Evolutionary conservation across 768 basidiomycete genomes (phyloP), one percentile per base, ranked within the genome.

Genomic region (Calocybe cyanea): DNA sequence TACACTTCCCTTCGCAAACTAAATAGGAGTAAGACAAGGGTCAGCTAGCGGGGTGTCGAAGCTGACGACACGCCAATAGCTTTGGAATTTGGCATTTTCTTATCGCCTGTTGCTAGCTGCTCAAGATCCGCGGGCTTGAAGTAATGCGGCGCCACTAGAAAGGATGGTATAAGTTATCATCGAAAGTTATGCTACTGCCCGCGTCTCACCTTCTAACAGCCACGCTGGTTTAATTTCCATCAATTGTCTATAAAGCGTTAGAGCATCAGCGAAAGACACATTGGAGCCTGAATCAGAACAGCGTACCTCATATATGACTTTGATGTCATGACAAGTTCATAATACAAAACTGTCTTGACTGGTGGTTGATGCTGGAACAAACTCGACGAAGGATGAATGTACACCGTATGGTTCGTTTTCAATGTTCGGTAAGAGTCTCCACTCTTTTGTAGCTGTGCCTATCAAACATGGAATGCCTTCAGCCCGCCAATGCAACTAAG

Each of bases 221-320:
- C 96, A 98, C 19, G 81, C 62, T 3, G 95, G 90, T 62, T 98
- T 97, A 61, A 98, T 97, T 57, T 98, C 96, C 93, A 98, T 97
- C 31, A 93, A 78, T 74, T 97, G 94, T 51, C 90, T 85, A 52
- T 31, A 33, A 48, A 28, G 36, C 10, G 19, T 35, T 45, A 15
- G 5, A 40, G 13, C 20, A 35, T 17, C 19, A 31, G 43, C 30
- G 41, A 17, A 15, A 19, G 30, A 15, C 24, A 11, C 8, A 8
- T 24, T 10, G 1, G 23, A 23, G 17, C 13, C 9, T 42, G 23
- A 19, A 51, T 32, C 45, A 32, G 15, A 50, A 21, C 42, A 13
- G 65, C 75, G 10, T 40, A 81, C 76, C 91, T 76, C 80, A 97
- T 87, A 60, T 96, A 99, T 24, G 96, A 97, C 67, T 98, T 97